A percentile compares a stretch with the other conserved stretches of the same genome.
These are phyloP conservation scores for Teunomyces gatunensis DNA, from an alignment of 805 yeast species.

Conservation along the genomic window DNA sequence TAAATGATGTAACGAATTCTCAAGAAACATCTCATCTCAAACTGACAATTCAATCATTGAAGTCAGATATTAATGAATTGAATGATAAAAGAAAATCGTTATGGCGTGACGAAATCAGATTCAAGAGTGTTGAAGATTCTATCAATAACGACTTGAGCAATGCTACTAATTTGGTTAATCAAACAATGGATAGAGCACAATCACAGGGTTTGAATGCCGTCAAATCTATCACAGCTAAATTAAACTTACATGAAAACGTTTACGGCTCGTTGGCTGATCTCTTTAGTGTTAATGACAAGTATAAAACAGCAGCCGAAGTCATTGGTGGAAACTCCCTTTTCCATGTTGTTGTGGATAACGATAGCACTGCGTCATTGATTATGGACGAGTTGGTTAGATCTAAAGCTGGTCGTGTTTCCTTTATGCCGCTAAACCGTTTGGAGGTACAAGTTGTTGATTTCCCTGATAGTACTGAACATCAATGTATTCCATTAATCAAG, in stretches of 20 bases:
- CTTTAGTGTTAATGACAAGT: conserved; percentile 76
- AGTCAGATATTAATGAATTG: conserved; percentile 39
- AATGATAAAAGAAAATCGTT: conserved; percentile 66
- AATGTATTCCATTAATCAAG: conserved; percentile 73
- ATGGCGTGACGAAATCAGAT: conserved; percentile 78
- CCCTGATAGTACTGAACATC: conserved; percentile 57
- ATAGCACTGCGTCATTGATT: conserved; percentile 73
- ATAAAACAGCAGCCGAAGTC: conserved; percentile 82
- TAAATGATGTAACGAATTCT: conserved; percentile 7
- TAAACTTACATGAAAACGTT: conserved; percentile 60
- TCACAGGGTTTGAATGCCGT: conserved; percentile 71
- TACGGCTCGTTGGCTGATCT: conserved; percentile 86
- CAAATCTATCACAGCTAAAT: conserved; percentile 53
- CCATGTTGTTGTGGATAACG: conserved; percentile 86
- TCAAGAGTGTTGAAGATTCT: conserved; percentile 54
- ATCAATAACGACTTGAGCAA: conserved; percentile 51
- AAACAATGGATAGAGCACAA: conserved; percentile 72
- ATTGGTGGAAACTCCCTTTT: conserved; percentile 85
- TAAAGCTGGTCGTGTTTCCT: conserved; percentile 82
- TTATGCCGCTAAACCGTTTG: conserved; percentile 82
- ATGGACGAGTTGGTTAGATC: conserved; percentile 73
- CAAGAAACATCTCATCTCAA: conserved; percentile 17
- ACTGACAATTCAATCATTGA: conserved; percentile 40
- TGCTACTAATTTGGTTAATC: conserved; percentile 61
- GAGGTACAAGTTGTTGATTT: conserved; percentile 39